phyloP scores from a whole-genome alignment of 2,329 filamentous ascomycete genomes.

The Penicillium decumbens region DNA sequence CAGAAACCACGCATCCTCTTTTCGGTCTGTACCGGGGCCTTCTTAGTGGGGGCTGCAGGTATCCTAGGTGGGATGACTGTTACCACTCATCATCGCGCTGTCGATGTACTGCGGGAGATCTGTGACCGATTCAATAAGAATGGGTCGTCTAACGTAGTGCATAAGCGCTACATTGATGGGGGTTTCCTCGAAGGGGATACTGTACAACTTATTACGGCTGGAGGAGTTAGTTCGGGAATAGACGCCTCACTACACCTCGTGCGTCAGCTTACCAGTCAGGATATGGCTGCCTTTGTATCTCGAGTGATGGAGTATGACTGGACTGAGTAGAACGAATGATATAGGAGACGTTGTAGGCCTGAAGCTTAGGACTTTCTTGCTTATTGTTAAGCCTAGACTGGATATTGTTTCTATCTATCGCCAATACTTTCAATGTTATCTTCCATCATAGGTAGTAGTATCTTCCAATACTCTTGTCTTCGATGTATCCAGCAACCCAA shows the following conservation, averaged over 20 bases:
- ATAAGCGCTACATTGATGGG: slow-evolving; percentile 21
- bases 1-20: slow-evolving; percentile 31
- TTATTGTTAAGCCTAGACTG: not conserved
- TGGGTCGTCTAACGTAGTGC: slow-evolving; percentile 9
- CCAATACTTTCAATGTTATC: not conserved
- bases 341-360: not conserved
- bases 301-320: slow-evolving; percentile 75
- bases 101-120: slow-evolving; percentile 22
- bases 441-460: not conserved
- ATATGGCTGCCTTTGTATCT: slow-evolving; percentile 69
- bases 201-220: slow-evolving; percentile 70
- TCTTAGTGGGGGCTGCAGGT: slow-evolving; percentile 38
- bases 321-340: slow-evolving; percentile 43
- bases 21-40: slow-evolving; percentile 40
- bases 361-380: not conserved
- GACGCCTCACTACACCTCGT: slow-evolving; percentile 83
- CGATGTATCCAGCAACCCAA: not conserved
- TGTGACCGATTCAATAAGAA: slow-evolving; percentile 13
- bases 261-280: slow-evolving; percentile 73
- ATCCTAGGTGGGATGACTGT: slow-evolving; percentile 32
- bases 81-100: slow-evolving; percentile 38
- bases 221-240: slow-evolving; percentile 72
- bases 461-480: not conserved
- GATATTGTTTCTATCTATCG: not conserved
- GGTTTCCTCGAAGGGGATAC: slow-evolving; percentile 39